phyloP scores from a whole-genome alignment of 495 filamentous ascomycete genomes.

The Margaritispora aquatica region DNA sequence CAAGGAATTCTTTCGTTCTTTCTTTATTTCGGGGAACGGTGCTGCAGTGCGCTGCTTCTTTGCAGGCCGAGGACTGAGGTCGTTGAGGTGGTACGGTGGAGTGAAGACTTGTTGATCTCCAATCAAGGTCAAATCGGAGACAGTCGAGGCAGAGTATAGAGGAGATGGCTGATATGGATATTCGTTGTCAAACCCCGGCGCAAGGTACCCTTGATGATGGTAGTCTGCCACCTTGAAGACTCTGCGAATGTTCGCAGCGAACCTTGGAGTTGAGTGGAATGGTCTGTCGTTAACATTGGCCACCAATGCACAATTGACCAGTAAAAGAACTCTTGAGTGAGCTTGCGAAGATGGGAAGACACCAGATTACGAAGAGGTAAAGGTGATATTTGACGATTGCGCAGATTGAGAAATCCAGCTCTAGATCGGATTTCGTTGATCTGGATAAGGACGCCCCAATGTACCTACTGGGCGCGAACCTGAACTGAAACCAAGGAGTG shows the following conservation, averaged over 20 bases:
- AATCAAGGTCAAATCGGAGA: constrained; percentile 17
- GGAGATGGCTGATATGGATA: constrained; percentile 22
- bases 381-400: not conserved
- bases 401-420: not conserved
- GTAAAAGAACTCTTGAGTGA: not conserved
- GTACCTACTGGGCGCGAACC: not conserved
- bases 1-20: not conserved
- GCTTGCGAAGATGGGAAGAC: not conserved
- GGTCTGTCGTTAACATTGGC: constrained; percentile 17
- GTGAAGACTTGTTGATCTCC: constrained; percentile 19
- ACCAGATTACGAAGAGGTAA: not conserved
- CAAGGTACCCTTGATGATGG: constrained; percentile 22
- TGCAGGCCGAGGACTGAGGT: constrained; percentile 17
- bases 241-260: constrained; percentile 23
- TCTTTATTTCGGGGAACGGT: constrained; percentile 9
- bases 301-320: not conserved
- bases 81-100: constrained; percentile 8
- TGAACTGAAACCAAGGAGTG: not conserved
- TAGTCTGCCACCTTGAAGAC: constrained; percentile 23
- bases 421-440: not conserved
- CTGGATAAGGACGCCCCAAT: not conserved
- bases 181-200: constrained; percentile 18
- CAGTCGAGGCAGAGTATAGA: constrained; percentile 21
- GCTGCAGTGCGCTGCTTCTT: constrained; percentile 25
- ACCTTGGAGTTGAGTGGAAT: not conserved